Conservation (phyloP, 768 basidiomycete species). For the Asterophora lycoperdoides region DNA sequence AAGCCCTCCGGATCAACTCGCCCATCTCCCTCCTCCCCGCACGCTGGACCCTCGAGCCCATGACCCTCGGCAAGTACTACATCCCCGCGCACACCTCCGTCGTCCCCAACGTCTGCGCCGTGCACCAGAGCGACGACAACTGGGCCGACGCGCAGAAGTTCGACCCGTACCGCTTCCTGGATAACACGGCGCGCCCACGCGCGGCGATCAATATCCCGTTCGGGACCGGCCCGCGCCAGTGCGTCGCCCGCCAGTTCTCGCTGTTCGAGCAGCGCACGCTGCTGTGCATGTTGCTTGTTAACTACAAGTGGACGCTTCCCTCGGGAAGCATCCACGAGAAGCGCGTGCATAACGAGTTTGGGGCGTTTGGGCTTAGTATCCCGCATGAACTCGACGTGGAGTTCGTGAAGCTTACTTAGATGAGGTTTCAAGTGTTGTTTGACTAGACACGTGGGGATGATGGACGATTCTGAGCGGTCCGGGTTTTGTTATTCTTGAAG, state of each 20-base stretch:
- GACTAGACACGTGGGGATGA: too few species aligned
- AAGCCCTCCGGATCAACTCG: constrained; percentile 33
- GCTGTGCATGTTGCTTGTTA: constrained; percentile 28
- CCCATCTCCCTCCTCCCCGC: constrained; percentile 27
- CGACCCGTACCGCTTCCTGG: constrained; percentile 28
- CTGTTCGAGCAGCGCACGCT: constrained; percentile 30
- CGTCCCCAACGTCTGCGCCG: constrained; percentile 28
- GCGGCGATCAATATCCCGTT: constrained; percentile 26
- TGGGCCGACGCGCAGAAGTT: constrained; percentile 28
- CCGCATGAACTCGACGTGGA: constrained; percentile 30
- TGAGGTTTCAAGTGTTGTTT: neutral
- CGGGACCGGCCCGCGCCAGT: constrained; percentile 30
- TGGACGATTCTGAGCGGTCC: too few species aligned
- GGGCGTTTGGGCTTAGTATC: constrained; percentile 30
- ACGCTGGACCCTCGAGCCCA: constrained; percentile 18
- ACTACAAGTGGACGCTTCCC: constrained; percentile 33
- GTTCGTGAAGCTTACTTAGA: constrained; percentile 20
- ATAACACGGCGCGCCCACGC: neutral
- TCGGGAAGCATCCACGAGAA: constrained; percentile 21
- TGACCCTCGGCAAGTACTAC: constrained; percentile 25
- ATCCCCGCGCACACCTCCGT: constrained; percentile 28
- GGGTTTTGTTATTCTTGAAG: too few species aligned
- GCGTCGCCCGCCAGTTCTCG: constrained; percentile 29
- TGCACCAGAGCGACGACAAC: constrained; percentile 25
- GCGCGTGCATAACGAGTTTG: constrained; percentile 29